Conservation (phyloP, 352 stramenopile species). For the Globisporangium acanthophoron region DNA sequence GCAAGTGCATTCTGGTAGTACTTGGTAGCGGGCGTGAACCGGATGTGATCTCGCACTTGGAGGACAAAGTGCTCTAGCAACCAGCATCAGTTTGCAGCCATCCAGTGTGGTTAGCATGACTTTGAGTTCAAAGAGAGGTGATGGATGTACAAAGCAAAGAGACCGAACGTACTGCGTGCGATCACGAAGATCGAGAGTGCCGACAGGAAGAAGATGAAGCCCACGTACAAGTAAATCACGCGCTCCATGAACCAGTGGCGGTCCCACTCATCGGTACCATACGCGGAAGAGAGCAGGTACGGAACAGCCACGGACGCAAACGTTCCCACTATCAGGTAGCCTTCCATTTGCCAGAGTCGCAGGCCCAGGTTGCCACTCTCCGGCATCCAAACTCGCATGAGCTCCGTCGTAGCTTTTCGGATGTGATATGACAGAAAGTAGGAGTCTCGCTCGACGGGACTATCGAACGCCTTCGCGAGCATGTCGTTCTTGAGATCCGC, state of each 20-base stretch:
- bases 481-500: slow-evolving; percentile 35
- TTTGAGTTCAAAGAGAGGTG: background rate
- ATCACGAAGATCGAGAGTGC: slow-evolving; percentile 34
- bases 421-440: slow-evolving; percentile 40
- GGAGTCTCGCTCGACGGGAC: slow-evolving; percentile 21
- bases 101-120: background rate
- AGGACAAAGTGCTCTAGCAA: slow-evolving; percentile 45
- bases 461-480: slow-evolving; percentile 30
- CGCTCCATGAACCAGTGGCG: slow-evolving; percentile 32
- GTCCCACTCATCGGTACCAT: slow-evolving; percentile 2
- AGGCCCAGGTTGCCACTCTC: slow-evolving; percentile 49
- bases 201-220: slow-evolving; percentile 25
- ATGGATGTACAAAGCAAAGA: no score
- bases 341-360: slow-evolving; percentile 36
- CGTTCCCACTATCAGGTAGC: slow-evolving; percentile 30
- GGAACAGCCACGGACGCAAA: slow-evolving; percentile 15
- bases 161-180: slow-evolving; percentile 21
- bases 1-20: slow-evolving; percentile 51
- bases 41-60: slow-evolving; percentile 43
- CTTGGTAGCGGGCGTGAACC: slow-evolving; percentile 32
- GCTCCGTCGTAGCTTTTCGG: slow-evolving; percentile 32
- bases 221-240: slow-evolving; percentile 33
- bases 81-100: background rate
- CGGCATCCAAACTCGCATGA: slow-evolving; percentile 56
- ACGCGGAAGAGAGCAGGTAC: slow-evolving; percentile 7